Conservation (phyloP, 2,329 filamentous ascomycete genomes). For the Ophiostoma piceae region DNA sequence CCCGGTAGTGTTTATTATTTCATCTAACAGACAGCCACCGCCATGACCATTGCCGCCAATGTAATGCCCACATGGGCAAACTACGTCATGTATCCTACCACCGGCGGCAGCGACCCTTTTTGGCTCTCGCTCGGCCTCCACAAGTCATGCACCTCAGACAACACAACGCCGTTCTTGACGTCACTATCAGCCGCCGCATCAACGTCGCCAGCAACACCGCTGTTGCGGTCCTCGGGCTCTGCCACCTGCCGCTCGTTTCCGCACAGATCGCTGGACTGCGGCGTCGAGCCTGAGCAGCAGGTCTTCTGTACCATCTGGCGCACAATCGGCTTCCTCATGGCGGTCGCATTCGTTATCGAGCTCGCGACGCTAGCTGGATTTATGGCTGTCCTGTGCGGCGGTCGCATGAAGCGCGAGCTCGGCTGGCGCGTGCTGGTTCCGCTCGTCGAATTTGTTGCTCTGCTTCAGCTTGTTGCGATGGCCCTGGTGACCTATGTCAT, state of each 20-base stretch:
- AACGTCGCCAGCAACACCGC: neutral
- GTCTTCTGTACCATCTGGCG: conserved; percentile 92
- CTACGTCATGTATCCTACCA: conserved; percentile 48
- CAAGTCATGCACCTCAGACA: conserved; percentile 66
- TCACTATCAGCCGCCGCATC: neutral
- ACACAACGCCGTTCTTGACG: neutral
- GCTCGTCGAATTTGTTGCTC: conserved; percentile 59
- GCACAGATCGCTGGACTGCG: conserved; percentile 55
- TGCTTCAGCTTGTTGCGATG: conserved; percentile 71
- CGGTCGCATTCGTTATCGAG: conserved; percentile 75
- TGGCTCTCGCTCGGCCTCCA: conserved; percentile 71
- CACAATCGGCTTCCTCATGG: conserved; percentile 80
- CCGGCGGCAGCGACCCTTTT: conserved; percentile 43
- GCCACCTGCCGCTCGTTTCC: conserved; percentile 64
- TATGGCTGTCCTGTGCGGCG: conserved; percentile 68
- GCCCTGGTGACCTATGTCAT: conserved; percentile 78
- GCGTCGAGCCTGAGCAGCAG: conserved; percentile 49
- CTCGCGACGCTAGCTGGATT: conserved; percentile 77
- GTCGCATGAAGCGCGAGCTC: conserved; percentile 70
- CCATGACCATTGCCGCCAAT: conserved; percentile 65
- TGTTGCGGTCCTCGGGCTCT: conserved; percentile 37
- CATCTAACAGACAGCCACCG: conserved; percentile 52
- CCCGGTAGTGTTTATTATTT: no score
- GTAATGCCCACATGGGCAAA: conserved; percentile 66
- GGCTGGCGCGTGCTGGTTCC: conserved; percentile 74